These are phyloP conservation scores for Phytopythium cucurbitacearum DNA, from an alignment of 352 stramenopile species.

Conservation along the genomic window DNA sequence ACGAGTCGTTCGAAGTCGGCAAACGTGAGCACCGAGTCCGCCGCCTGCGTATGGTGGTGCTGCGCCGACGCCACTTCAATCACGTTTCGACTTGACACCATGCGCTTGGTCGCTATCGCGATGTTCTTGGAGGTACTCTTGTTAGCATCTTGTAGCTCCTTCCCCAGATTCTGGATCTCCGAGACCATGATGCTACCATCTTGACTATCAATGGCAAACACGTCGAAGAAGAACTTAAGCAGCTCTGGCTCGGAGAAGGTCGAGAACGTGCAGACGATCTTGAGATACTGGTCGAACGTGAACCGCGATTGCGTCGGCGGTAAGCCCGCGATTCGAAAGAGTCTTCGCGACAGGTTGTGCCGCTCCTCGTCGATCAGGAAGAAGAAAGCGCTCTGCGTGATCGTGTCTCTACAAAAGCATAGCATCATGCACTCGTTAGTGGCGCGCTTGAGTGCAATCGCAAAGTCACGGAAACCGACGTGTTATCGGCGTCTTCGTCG, in stretches of 20 bases:
- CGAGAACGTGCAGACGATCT: slow-evolving; percentile 41
- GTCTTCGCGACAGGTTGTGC: slow-evolving; percentile 30
- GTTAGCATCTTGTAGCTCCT: slow-evolving; percentile 37
- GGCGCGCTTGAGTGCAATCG: background rate
- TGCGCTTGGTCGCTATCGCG: slow-evolving; percentile 33
- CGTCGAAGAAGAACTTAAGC: slow-evolving; percentile 56
- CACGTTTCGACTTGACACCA: slow-evolving; percentile 18
- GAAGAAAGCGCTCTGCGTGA: slow-evolving; percentile 44
- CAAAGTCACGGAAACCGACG: slow-evolving; percentile 14
- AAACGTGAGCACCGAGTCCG: slow-evolving; percentile 22
- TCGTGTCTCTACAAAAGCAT: slow-evolving; percentile 16
- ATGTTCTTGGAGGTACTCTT: slow-evolving; percentile 44
- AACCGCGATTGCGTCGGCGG: slow-evolving; percentile 19
- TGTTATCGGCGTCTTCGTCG: slow-evolving; percentile 29
- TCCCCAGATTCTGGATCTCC: slow-evolving; percentile 30
- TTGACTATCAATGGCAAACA: slow-evolving; percentile 25
- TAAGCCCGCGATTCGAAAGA: slow-evolving; percentile 33
- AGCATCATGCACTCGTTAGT: background rate
- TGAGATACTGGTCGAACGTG: slow-evolving; percentile 54
- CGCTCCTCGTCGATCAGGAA: slow-evolving; percentile 50
- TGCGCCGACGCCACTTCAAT: slow-evolving; percentile 10
- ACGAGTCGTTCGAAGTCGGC: slow-evolving; percentile 51
- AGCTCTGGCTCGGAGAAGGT: slow-evolving; percentile 39
- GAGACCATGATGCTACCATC: slow-evolving; percentile 20
- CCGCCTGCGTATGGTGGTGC: background rate